Evolutionary conservation across 768 basidiomycete species (phyloP).

Genomic region (Inosperma sp.): DNA sequence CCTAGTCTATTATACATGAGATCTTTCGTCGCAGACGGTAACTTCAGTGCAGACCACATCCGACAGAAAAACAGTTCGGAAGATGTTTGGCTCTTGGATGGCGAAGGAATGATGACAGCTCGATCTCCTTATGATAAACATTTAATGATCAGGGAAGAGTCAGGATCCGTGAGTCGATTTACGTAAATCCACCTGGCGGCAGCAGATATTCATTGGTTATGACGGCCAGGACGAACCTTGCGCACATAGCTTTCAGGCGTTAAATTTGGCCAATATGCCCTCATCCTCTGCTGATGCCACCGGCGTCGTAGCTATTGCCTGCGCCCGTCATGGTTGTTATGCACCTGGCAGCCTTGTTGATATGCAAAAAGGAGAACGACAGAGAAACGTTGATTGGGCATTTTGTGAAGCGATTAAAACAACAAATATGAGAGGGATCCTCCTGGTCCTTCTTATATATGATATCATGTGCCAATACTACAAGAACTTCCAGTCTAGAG

Average conservation of each 20-base stretch:
- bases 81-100: background rate
- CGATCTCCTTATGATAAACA: background rate
- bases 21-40: background rate
- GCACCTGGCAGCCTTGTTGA: background rate
- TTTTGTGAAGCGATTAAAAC: slow-evolving; percentile 7
- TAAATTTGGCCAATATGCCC: background rate
- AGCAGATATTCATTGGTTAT: background rate
- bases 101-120: background rate
- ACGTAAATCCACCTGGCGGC: background rate
- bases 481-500: background rate
- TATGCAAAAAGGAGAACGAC: slow-evolving; percentile 18
- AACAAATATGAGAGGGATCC: background rate
- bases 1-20: background rate
- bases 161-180: background rate
- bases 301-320: background rate
- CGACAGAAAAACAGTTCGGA: background rate
- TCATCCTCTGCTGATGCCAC: background rate
- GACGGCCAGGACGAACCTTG: background rate
- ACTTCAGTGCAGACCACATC: slow-evolving; percentile 7
- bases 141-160: background rate
- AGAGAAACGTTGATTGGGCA: slow-evolving; percentile 18
- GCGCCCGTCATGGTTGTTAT: background rate
- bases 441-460: slow-evolving; percentile 1
- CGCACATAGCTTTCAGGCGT: background rate
- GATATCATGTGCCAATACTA: slow-evolving; percentile 14